phyloP scores from a whole-genome alignment of 2,329 filamentous ascomycete species.

The Neodidymelliopsis sp. region DNA sequence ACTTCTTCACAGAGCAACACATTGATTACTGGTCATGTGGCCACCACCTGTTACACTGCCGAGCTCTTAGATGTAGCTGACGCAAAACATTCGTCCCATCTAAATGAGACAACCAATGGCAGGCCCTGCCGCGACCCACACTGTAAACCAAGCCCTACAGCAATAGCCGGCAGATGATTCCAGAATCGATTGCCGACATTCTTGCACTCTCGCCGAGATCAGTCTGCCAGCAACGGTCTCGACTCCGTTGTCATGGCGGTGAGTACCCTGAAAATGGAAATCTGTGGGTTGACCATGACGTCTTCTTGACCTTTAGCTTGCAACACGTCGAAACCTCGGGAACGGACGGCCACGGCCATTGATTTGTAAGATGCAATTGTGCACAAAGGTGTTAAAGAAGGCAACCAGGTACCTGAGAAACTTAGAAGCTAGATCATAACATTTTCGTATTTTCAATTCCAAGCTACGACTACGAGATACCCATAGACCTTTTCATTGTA shows the following conservation, averaged over 20 bases:
- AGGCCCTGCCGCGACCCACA: neutral
- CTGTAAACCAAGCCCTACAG: neutral
- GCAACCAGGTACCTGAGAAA: neutral
- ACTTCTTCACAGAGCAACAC: neutral
- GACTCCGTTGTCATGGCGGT: slow-evolving; percentile 5
- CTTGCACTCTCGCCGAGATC: slow-evolving; percentile 13
- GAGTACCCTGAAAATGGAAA: slow-evolving; percentile 8
- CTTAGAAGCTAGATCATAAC: neutral
- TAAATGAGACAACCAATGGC: neutral
- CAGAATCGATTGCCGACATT: slow-evolving; percentile 7
- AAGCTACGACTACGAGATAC: neutral
- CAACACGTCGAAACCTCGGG: slow-evolving; percentile 17
- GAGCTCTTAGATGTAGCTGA: too few species aligned
- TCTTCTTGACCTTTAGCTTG: slow-evolving; percentile 3
- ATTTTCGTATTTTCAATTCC: neutral
- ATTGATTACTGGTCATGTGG: too few species aligned
- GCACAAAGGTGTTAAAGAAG: neutral
- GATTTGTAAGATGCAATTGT: slow-evolving; percentile 19
- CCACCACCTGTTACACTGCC: too few species aligned
- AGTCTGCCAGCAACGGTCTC: slow-evolving; percentile 2
- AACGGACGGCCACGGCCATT: slow-evolving; percentile 9
- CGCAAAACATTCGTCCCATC: too few species aligned
- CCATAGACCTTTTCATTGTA: slow-evolving; percentile 1
- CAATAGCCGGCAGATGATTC: slow-evolving; percentile 8
- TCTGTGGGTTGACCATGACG: slow-evolving; percentile 12